Percentiles rank a stretch among this genome's conserved stretches.
phyloP scores from a whole-genome alignment of 1,284 basidiomycete genomes.

The Filobasidium uniguttulatum region DNA sequence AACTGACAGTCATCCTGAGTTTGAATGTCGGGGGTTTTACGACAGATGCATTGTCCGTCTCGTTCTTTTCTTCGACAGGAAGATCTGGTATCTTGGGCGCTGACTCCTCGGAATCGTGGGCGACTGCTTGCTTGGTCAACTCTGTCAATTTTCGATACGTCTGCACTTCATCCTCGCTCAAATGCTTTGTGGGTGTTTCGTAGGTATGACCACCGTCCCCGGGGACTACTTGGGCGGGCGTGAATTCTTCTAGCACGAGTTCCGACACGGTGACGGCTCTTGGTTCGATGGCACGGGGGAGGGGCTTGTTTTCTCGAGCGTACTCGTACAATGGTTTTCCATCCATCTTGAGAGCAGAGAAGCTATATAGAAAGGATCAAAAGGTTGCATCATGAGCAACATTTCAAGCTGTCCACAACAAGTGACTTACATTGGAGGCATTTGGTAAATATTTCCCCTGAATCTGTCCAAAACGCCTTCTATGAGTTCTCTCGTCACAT shows the following conservation, averaged over 20 bases:
- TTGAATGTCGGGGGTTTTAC: slow-evolving; percentile 61
- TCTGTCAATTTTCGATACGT: slow-evolving; percentile 50
- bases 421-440: slow-evolving; percentile 76
- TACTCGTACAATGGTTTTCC: slow-evolving; percentile 94
- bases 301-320: slow-evolving; percentile 72
- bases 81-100: slow-evolving; percentile 9
- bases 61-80: slow-evolving; percentile 16
- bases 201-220: slow-evolving; percentile 44
- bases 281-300: slow-evolving; percentile 82
- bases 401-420: neutral
- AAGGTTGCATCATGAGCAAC: neutral
- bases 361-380: slow-evolving; percentile 44
- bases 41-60: slow-evolving; percentile 28
- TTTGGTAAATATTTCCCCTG: slow-evolving; percentile 74
- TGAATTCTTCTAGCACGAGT: slow-evolving; percentile 40
- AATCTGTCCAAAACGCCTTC: slow-evolving; percentile 62
- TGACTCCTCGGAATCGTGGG: slow-evolving; percentile 12
- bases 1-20: slow-evolving; percentile 77
- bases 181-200: slow-evolving; percentile 55
- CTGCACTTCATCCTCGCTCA: slow-evolving; percentile 54
- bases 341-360: slow-evolving; percentile 97
- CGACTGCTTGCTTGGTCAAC: slow-evolving; percentile 31
- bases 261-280: slow-evolving; percentile 72
- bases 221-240: slow-evolving; percentile 26
- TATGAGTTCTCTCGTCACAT: slow-evolving; percentile 66